Evolutionary conservation across 345 rosid species (phyloP).

Genomic region (Citropsis articulata): DNA sequence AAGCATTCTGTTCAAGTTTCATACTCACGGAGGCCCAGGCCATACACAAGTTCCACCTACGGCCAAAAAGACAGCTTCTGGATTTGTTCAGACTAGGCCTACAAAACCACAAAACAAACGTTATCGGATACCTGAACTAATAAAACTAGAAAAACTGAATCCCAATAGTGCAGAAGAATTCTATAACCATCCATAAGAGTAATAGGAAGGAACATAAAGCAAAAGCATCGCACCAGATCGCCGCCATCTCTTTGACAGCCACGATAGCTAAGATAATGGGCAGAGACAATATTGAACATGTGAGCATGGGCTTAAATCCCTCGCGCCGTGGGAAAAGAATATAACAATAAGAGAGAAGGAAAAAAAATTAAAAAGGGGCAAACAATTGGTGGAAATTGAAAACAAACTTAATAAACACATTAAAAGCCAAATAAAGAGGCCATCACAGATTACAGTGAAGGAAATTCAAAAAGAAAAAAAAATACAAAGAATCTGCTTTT

Average conservation of each 20-base stretch:
- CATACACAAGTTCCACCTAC: neutral
- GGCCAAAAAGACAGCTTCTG: neutral
- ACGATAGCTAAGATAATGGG: conserved; percentile 32
- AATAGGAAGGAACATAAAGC: conserved; percentile 9
- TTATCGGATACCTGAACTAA: conserved; percentile 9
- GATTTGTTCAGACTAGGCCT: conserved; percentile 15
- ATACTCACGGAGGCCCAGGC: neutral
- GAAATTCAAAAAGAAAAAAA: neutral
- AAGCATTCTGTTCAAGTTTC: neutral
- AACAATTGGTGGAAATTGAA: conserved; percentile 17
- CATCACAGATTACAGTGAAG: neutral
- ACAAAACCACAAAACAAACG: neutral
- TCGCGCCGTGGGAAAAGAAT: conserved; percentile 27
- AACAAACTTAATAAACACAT: conserved; percentile 19
- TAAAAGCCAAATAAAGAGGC: conserved; percentile 15
- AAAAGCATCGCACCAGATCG: conserved; percentile 34
- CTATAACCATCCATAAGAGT: conserved; percentile 20
- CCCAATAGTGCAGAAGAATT: neutral
- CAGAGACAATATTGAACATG: conserved; percentile 26
- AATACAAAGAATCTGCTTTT: neutral
- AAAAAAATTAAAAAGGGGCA: conserved; percentile 22
- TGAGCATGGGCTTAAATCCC: conserved; percentile 40
- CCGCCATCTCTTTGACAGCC: conserved; percentile 33
- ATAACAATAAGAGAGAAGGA: conserved; percentile 9
- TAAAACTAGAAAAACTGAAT: neutral